Percentiles rank a stretch among this genome's conserved stretches.
phyloP scores from a whole-genome alignment of 73 alveolate species.

The Effrenium voratum region DNA sequence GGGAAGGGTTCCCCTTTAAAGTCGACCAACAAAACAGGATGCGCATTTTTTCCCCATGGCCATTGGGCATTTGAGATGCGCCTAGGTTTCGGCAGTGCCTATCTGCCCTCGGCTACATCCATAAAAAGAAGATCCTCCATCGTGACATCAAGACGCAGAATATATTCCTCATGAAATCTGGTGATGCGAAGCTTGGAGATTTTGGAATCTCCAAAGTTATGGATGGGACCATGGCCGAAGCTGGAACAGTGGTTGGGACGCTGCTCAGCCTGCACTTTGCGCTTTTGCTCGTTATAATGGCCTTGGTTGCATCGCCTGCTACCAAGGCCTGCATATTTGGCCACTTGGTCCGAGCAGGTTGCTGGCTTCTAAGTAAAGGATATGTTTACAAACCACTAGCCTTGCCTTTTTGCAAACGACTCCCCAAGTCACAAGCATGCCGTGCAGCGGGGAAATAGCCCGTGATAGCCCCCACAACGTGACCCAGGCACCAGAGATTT shows the following conservation, averaged over 20 bases:
- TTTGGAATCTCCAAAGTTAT: constrained; percentile 80
- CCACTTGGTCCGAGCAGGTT: not conserved
- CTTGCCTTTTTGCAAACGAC: too few relatives aligned
- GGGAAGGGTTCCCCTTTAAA: not conserved
- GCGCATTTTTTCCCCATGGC: not conserved
- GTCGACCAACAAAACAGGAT: not conserved
- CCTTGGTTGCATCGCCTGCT: not conserved
- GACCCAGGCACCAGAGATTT: constrained; percentile 64
- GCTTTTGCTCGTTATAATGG: not conserved
- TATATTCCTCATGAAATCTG: constrained; percentile 75
- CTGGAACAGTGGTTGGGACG: constrained; percentile 89
- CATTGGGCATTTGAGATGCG: not conserved
- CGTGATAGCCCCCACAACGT: not conserved
- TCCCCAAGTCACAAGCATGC: too few relatives aligned
- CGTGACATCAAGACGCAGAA: constrained; percentile 91
- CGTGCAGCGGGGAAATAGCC: not conserved
- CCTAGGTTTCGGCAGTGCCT: constrained; percentile 81
- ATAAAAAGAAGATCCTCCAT: constrained; percentile 71
- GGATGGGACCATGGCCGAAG: constrained; percentile 80
- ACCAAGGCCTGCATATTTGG: constrained; percentile 71
- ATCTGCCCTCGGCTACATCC: constrained; percentile 46
- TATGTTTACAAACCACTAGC: too few relatives aligned
- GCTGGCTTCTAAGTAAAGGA: too few relatives aligned
- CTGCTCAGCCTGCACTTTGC: not conserved
- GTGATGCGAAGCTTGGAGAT: constrained; percentile 88